Conservation (phyloP, 352 stramenopile genomes). For the Phytophthora europaea region DNA sequence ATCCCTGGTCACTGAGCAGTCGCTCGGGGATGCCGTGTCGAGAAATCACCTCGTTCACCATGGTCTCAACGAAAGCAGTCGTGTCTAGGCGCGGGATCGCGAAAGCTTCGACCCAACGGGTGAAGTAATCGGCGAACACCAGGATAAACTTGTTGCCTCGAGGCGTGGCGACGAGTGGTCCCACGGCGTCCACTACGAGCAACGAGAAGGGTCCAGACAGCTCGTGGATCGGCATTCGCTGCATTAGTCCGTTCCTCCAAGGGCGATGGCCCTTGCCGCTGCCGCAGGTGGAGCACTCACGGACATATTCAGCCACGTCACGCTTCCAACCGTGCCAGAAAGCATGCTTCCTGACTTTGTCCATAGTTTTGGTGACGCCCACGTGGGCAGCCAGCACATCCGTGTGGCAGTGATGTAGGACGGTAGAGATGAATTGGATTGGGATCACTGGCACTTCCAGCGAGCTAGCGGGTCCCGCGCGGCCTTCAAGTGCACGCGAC, state of each 20-base stretch:
- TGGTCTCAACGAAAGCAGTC: neutral
- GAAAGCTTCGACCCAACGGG: slow-evolving; percentile 14
- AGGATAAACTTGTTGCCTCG: neutral
- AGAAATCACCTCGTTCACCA: slow-evolving; percentile 9
- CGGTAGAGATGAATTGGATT: slow-evolving; percentile 7
- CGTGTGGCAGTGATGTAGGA: slow-evolving; percentile 9
- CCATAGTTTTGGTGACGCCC: slow-evolving; percentile 1
- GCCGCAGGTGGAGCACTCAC: no score
- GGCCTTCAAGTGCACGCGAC: neutral
- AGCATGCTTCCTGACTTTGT: slow-evolving; percentile 2
- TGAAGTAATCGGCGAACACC: neutral
- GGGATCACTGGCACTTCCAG: neutral
- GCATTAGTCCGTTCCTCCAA: slow-evolving; percentile 6
- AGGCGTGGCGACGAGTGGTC: neutral
- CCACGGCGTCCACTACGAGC: slow-evolving; percentile 11
- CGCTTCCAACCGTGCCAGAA: no score
- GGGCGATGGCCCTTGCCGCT: slow-evolving; percentile 6
- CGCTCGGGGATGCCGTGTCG: neutral
- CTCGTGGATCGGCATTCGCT: slow-evolving; percentile 12
- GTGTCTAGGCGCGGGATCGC: slow-evolving; percentile 1
- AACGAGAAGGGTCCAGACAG: slow-evolving; percentile 15
- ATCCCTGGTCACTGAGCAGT: slow-evolving; percentile 5
- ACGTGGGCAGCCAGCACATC: neutral
- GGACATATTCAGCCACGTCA: no score
- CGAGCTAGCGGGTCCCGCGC: neutral